phyloP scores from a whole-genome alignment of 2,329 filamentous ascomycete species.

The Trichophyton rubrum region DNA sequence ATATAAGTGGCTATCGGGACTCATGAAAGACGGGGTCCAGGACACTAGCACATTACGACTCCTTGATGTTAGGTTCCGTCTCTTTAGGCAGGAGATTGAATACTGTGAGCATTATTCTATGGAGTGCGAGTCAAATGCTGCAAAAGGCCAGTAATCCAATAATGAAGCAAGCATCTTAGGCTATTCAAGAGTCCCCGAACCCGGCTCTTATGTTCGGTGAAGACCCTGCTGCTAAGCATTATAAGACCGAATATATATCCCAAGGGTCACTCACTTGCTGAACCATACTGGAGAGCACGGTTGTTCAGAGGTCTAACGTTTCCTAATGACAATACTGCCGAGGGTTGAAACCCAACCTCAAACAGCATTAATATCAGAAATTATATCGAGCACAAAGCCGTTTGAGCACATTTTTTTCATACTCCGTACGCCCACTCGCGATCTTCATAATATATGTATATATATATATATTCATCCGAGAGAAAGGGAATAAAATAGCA shows the following conservation, averaged over 20 bases:
- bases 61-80: not conserved
- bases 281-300: not conserved
- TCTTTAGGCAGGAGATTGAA: not conserved
- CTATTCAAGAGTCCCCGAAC: conserved; percentile 1
- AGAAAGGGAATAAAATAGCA: not conserved
- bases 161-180: not conserved
- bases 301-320: not conserved
- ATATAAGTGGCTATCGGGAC: not conserved
- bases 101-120: not conserved
- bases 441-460: not conserved
- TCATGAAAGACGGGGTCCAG: not conserved
- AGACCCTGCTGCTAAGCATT: not conserved
- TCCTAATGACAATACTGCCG: not conserved
- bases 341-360: not conserved
- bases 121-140: too few relatives aligned
- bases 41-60: not conserved
- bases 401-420: not conserved
- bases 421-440: not conserved
- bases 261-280: not conserved
- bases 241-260: not conserved
- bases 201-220: not conserved
- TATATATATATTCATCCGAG: not conserved
- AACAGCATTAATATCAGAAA: not conserved
- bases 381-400: not conserved
- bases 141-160: too few relatives aligned